Evolutionary conservation across 2,329 filamentous ascomycete genomes (phyloP), one percentile per base, ranked within the genome.

Genomic region (Pseudogymnoascus sp.): DNA sequence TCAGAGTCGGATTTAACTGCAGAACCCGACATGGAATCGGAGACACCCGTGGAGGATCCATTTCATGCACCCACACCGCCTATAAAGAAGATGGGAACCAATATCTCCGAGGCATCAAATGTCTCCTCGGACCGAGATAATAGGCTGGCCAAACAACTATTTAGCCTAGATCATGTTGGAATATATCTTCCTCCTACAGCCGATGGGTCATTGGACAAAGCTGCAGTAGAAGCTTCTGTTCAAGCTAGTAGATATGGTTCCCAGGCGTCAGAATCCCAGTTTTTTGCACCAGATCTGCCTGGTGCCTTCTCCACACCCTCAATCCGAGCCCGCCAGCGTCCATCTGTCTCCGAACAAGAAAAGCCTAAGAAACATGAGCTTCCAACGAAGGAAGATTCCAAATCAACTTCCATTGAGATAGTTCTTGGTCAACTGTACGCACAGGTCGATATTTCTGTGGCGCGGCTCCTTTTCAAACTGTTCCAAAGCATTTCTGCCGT

Each of bases 301-400:
- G 86, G 85, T 0, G 80, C 85, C 2, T 88, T 88, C 69, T 88
- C 84, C 0, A 74, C 83, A 15, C 74, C 77, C 42, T 55, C 48
- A 13, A 55, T 55, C 48, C 44, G 60, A 25, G 39, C 67, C 15
- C 60, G 31, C 17, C 36, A 55, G 41, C 59, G 41, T 39, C 39
- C 59, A 41, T 63, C 71, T 10, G 65, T 67, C 27, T 61, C 55
- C 42, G 33, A 65, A 29, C 27, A 65, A 48, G 41, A 62, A 29
- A 55, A 61, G 42, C 38, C 65, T 64, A 12, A 44, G 58, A 39
- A 63, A 31, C 58, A 59, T 31, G 41, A 33, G 39, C 4, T 38
- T 59, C 21, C 59, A 29, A 10, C 55, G 61, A 27, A 62, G 62
- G 25, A 65, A 62, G 31, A 65, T 65, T 17, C 58, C 62, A 21